Evolutionary conservation across 2,329 filamentous ascomycete species (phyloP), one percentile per base, ranked within the genome.

Genomic region (Sclerotinia sclerotiorum): DNA sequence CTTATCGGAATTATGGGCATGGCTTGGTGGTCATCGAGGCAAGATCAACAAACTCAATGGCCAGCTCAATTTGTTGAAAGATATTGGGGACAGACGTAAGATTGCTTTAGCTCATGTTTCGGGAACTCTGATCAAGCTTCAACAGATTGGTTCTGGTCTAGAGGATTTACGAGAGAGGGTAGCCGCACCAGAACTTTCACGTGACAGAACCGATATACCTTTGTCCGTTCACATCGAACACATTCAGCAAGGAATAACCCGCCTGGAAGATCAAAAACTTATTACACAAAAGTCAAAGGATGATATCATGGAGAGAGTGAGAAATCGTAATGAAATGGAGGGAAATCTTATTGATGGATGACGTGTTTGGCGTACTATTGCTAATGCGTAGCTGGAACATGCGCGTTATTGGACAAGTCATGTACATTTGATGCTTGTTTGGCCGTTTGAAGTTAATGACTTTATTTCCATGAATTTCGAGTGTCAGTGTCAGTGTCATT

Each of bases 221-320:
- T 80, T 95, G 5, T 84, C 85, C 63, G 88, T 92, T 54, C 91
- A 95, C 76, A 88, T 95, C 52, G 88, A 92, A 72, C 88, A 87
- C 68, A 93, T 95, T 70, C 84, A 90, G 68, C 81, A 87, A 61
- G 90, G 90, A 0, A 87, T 94, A 1, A 89, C 93, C 78, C 83
- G 92, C 71, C 79, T 95, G 70, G 88, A 92, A 76, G 79, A 81
- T 29, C 87, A 88, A 58, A 82, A 90, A 69, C 83, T 84, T 54
- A 84, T 86, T 70, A 85, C 87, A 24, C 81, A 85, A 66, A 83
- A 81, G 42, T 79, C 86, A 21, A 88, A 91, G 80, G 82, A 87
- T 54, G 85, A 89, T 46, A 80, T 84, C 64, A 80, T 88, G 35
- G 79, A 81, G 67, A 81, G 84, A 73, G 84, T 83, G 3, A 73